Percentiles rank a stretch among this genome's conserved stretches.
Evolutionary conservation across 139 green algal species (phyloP).

Genomic region (Auxenochlorella protothecoides): DNA sequence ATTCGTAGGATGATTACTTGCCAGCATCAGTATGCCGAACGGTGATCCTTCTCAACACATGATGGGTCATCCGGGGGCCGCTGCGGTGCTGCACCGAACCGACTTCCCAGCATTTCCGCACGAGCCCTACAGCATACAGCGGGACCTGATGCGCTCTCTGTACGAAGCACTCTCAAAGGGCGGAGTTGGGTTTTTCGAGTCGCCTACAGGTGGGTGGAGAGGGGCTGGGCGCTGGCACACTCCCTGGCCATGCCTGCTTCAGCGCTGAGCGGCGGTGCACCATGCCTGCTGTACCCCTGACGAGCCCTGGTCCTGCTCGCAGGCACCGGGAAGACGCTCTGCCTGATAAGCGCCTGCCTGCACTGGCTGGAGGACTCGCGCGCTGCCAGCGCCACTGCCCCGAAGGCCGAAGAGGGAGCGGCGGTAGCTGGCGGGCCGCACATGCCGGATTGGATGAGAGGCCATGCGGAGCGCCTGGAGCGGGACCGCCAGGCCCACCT

Average conservation of each 20-base stretch:
- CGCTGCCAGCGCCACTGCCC: too few species aligned
- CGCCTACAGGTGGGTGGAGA: slow-evolving; percentile 62
- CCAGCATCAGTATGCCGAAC: too few species aligned
- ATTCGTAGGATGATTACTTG: too few species aligned
- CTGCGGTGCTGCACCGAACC: not conserved
- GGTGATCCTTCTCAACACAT: too few species aligned
- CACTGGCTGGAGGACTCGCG: slow-evolving; percentile 58
- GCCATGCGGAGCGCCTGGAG: too few species aligned
- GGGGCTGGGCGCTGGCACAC: not conserved
- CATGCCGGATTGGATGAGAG: too few species aligned
- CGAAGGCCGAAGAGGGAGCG: too few species aligned
- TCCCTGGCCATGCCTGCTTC: not conserved
- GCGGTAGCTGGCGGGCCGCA: too few species aligned
- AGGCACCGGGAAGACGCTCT: slow-evolving; percentile 91
- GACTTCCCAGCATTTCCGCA: slow-evolving; percentile 72
- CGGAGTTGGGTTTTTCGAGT: slow-evolving; percentile 79
- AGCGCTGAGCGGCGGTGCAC: not conserved
- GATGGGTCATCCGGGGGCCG: too few species aligned
- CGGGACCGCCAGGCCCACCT: too few species aligned
- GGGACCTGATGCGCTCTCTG: slow-evolving; percentile 68
- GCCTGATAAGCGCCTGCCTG: slow-evolving; percentile 75
- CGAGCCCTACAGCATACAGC: slow-evolving; percentile 78
- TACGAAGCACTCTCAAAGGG: slow-evolving; percentile 51
- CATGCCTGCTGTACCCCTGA: not conserved
- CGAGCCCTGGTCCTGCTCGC: not conserved